Evolutionary conservation across 2,329 filamentous ascomycete genomes (phyloP).

Genomic region (Hypomyces rosellus): DNA sequence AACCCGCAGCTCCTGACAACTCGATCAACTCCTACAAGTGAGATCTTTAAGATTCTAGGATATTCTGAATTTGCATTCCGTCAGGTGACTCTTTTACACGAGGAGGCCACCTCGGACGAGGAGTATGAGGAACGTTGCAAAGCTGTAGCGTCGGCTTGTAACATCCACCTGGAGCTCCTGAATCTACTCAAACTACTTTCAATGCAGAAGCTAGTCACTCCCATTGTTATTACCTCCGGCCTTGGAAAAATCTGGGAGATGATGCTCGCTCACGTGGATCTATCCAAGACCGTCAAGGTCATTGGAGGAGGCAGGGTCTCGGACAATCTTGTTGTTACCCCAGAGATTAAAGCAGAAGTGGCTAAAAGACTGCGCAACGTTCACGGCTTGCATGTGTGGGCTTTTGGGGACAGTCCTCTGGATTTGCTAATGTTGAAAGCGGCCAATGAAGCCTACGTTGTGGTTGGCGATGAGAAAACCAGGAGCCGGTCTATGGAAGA

Average conservation of each 20-base stretch:
- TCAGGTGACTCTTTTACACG: constrained; percentile 47
- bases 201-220: constrained; percentile 31
- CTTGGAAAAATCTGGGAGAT: constrained; percentile 48
- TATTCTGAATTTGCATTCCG: constrained; percentile 51
- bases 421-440: constrained; percentile 51
- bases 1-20: no score
- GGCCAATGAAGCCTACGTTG: constrained; percentile 49
- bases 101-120: constrained; percentile 32
- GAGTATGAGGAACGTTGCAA: constrained; percentile 41
- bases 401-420: constrained; percentile 54
- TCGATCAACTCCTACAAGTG: constrained; percentile 27
- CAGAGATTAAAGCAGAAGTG: constrained; percentile 41
- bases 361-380: constrained; percentile 33
- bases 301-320: constrained; percentile 45
- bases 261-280: constrained; percentile 37
- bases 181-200: constrained; percentile 32
- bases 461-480: constrained; percentile 41
- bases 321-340: constrained; percentile 45
- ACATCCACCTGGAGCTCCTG: constrained; percentile 42
- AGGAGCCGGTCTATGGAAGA: constrained; percentile 50
- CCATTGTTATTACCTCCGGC: constrained; percentile 51
- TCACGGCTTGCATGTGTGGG: constrained; percentile 42
- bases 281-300: constrained; percentile 39
- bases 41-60: constrained; percentile 41
- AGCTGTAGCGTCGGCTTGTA: constrained; percentile 33